A percentile compares a stretch with the other conserved stretches of the same genome.
Conservation (phyloP, 1,139 yeast genomes). For the Meyerozyma carpophila region DNA sequence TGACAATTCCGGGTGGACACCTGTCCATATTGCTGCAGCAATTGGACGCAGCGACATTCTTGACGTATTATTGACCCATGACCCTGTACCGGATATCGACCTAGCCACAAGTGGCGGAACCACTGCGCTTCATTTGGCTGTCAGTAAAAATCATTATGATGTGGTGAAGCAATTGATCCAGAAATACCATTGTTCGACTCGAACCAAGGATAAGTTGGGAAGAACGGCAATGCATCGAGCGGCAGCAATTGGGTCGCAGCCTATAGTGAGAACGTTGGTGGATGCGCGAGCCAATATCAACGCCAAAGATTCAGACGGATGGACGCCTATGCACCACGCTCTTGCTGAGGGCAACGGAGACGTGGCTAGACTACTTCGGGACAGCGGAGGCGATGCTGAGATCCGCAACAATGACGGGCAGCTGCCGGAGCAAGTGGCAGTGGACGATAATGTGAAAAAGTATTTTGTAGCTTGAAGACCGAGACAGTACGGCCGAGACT, state of each 20-base stretch:
- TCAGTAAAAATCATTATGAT: conserved; percentile 56
- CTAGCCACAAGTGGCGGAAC: conserved; percentile 57
- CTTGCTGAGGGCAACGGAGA: conserved; percentile 89
- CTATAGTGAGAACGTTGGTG: conserved; percentile 46
- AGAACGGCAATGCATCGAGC: conserved; percentile 79
- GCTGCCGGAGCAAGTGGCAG: conserved; percentile 57
- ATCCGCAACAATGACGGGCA: conserved; percentile 47
- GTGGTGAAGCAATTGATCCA: conserved; percentile 48
- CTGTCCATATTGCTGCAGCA: conserved; percentile 76
- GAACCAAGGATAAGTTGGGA: conserved; percentile 61
- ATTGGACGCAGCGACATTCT: conserved; percentile 60
- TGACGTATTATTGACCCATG: conserved; percentile 25
- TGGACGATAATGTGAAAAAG: conserved; percentile 50
- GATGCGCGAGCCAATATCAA: conserved; percentile 63
- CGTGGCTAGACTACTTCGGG: conserved; percentile 56
- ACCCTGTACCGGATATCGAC: conserved; percentile 32
- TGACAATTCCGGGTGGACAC: conserved; percentile 86
- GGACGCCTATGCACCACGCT: conserved; percentile 90
- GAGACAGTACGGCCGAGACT: not conserved
- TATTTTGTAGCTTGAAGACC: conserved; percentile 21
- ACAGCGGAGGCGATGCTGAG: conserved; percentile 61
- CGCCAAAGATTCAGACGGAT: conserved; percentile 63
- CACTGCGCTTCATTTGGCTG: conserved; percentile 73
- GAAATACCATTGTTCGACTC: conserved; percentile 51
- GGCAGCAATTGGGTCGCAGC: conserved; percentile 66